Evolutionary conservation across 2,329 filamentous ascomycete species (phyloP).

Genomic region (Daldinia sp.): DNA sequence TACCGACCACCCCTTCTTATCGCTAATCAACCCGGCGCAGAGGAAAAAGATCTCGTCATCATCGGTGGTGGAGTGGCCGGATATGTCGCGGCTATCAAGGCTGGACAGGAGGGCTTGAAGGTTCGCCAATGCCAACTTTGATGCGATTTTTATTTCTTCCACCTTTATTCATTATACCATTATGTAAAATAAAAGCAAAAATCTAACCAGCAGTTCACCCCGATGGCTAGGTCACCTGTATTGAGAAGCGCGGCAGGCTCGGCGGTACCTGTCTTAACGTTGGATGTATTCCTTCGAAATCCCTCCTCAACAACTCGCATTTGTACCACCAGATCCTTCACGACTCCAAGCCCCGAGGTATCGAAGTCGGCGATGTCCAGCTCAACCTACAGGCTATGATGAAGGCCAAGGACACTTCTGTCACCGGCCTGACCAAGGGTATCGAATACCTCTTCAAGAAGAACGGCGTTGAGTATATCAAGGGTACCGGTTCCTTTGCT

Average conservation of each 20-base stretch:
- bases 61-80: conserved; percentile 98
- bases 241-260: conserved; percentile 96
- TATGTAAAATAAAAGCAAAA: background rate
- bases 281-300: conserved; percentile 99
- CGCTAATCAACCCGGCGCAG: conserved; percentile 59
- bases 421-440: conserved; percentile 90
- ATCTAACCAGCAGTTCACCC: conserved; percentile 28
- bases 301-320: conserved; percentile 99
- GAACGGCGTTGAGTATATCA: conserved; percentile 98
- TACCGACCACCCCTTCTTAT: conserved; percentile 60
- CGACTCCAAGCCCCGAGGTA: conserved; percentile 96
- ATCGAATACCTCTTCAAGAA: conserved; percentile 99
- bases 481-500: conserved; percentile 88
- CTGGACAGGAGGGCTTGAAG: conserved; percentile 96
- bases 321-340: conserved; percentile 97
- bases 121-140: conserved; percentile 60
- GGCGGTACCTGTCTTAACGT: conserved; percentile 99
- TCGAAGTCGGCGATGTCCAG: conserved; percentile 97
- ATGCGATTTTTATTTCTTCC: conserved; percentile 8
- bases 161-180: background rate
- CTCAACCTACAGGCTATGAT: conserved; percentile 96
- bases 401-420: conserved; percentile 97
- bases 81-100: conserved; percentile 99
- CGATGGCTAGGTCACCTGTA: conserved; percentile 83
- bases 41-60: conserved; percentile 96